A percentile compares a stretch with the other conserved stretches of the same genome.
Evolutionary conservation across 345 rosid species (phyloP).

Genomic region (Noccaea bulbosa): DNA sequence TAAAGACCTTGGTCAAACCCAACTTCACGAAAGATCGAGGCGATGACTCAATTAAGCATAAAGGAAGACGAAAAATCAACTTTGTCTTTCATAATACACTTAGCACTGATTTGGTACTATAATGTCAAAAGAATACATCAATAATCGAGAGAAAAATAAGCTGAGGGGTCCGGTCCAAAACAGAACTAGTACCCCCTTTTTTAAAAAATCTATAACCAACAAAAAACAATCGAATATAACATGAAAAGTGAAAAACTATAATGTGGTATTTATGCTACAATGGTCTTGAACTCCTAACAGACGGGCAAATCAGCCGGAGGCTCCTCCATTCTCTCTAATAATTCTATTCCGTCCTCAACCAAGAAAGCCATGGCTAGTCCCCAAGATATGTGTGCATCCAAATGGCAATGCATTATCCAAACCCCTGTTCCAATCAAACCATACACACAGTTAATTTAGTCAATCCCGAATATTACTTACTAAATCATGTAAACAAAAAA

Average conservation of each 20-base stretch:
- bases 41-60: not conserved
- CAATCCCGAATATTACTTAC: not conserved
- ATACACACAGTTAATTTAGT: not conserved
- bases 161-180: conserved; percentile 23
- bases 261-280: conserved; percentile 8
- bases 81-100: conserved; percentile 24
- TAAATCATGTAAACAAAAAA: not conserved
- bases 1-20: not conserved
- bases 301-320: conserved; percentile 78
- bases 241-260: conserved; percentile 8
- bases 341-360: conserved; percentile 76
- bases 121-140: conserved; percentile 45
- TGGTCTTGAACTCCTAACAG: conserved; percentile 47
- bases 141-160: conserved; percentile 26
- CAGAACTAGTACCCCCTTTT: not conserved
- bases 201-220: conserved; percentile 27
- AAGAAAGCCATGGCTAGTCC: conserved; percentile 90
- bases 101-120: conserved; percentile 28
- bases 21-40: not conserved
- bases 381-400: conserved; percentile 91
- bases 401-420: conserved; percentile 97
- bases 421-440: conserved; percentile 55
- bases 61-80: not conserved
- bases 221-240: conserved; percentile 28
- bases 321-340: conserved; percentile 54